Conservation (phyloP, 768 basidiomycete genomes). For the Leccinum ochraceum region DNA sequence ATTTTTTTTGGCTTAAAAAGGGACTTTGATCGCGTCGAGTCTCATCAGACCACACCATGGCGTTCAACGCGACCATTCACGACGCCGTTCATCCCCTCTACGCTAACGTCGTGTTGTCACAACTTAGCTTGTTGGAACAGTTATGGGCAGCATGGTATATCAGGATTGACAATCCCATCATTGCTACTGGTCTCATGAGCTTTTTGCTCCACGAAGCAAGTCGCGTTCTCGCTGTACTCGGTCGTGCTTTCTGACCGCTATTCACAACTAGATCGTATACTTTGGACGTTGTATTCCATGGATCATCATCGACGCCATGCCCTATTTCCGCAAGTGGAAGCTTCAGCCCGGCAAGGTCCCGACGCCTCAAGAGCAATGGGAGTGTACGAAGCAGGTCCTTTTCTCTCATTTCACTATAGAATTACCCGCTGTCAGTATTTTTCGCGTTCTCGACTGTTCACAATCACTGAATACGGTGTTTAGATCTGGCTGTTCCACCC, state of each 20-base stretch:
- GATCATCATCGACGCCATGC: slow-evolving; percentile 93
- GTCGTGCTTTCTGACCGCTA: not conserved
- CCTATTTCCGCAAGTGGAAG: slow-evolving; percentile 94
- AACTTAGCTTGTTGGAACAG: slow-evolving; percentile 70
- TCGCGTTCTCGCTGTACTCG: not conserved
- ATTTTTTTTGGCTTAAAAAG: not conserved
- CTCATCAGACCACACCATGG: slow-evolving; percentile 35
- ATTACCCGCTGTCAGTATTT: slow-evolving; percentile 70
- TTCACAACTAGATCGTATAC: slow-evolving; percentile 73
- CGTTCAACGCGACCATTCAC: slow-evolving; percentile 39
- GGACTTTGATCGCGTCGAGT: not conserved
- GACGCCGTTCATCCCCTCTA: slow-evolving; percentile 48
- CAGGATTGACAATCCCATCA: slow-evolving; percentile 81
- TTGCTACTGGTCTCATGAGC: slow-evolving; percentile 92
- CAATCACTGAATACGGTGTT: not conserved
- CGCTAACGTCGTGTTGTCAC: slow-evolving; percentile 55
- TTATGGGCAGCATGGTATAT: slow-evolving; percentile 88
- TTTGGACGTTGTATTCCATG: slow-evolving; percentile 95
- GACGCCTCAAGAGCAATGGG: slow-evolving; percentile 83
- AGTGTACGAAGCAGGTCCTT: slow-evolving; percentile 92
- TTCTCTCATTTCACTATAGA: slow-evolving; percentile 96
- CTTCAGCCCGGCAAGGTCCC: slow-evolving; percentile 87
- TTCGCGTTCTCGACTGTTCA: no score
- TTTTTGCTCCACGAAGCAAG: slow-evolving; percentile 93
- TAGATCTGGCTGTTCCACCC: slow-evolving; percentile 94